Base-by-base conservation (phyloP, 2,329 filamentous ascomycete species). In the Aspergillus spinulosporus region DNA sequence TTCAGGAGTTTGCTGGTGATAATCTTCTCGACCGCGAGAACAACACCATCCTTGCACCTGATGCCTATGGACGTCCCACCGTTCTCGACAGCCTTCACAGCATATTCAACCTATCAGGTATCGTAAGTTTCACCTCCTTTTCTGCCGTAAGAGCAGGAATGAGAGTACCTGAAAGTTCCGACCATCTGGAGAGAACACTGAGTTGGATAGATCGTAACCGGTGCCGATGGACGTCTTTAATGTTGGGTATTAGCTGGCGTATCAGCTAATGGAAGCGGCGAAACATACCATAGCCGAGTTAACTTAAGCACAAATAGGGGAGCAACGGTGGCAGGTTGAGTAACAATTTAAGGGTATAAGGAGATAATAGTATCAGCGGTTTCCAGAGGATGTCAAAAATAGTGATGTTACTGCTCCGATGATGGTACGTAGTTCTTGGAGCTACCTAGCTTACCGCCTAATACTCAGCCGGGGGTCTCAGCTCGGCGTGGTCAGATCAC, bases 191-290 rank as follows among this genome's bases (percentile, higher is more conserved):
- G 94, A 97, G 84, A 97, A 99, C 82, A 97, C 95, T 72, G 94
- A 97, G 85, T 99, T 99, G 75, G 91, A 91, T 70, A 99, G 88
- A 86, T 99, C 94, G 81, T 99, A 99, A 73, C 94, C 94, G 71
- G 94, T 99, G 74, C 94, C 94, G 89, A 99, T 99, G 73, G 94
- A 99, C 72, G 94, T 99, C 94, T 21, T 99, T 59, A 29, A 48
- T 37, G 37, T 21, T 42, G 48, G 56, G 37, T 36, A 53, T 68
- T 62, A 64, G 60, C 56, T 58, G 32, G 50, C 36, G 15, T 49
- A 34, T 44, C 34, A 59, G 36, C 48, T 31, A 14, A 28, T 49
- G 26, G 44, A 34, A 44, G 47, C 39, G n/a, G 31, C 26, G 32
- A 43, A 61, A 59, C 62, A 54, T 56, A 65, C 64, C 63, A 66